Evolutionary conservation across 768 basidiomycete genomes (phyloP), one percentile per base, ranked within the genome.

Genomic region (Hygrocybe coccinea): DNA sequence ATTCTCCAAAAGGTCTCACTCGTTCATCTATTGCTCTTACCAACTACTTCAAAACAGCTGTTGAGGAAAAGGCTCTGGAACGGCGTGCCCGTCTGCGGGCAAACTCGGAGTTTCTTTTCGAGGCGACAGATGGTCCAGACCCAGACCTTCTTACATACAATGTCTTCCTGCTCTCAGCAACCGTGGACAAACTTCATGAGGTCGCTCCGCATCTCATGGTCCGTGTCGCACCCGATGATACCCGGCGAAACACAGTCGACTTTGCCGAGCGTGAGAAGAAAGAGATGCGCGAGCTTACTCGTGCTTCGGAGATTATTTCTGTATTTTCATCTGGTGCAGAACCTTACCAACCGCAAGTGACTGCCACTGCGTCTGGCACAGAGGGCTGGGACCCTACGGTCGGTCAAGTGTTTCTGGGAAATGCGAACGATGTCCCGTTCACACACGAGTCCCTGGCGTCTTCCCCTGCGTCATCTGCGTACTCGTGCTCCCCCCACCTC

Each of bases 261-360:
- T 41, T 44, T 9, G 57, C 55, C 17, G 43, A 43, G 52, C 21
- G 57, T 54, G 14, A 60, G 59, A 38, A 59, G 62, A 39, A 91
- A 58, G 93, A 95, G 74, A 95, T 94, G 90, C 76, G 87, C 11
- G 87, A 89, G 64, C 73, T 95, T 53, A 95, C 93, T 0, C 79
- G 83, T 56, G 89, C 91, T 6, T 85, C 82, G 19, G 89, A 91
- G 72, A 91, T 95, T 52, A 74, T 87, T 60, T 77, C 77, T 38
- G 61, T 82, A 0, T 71, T 72, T 41, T 50, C 46, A 53, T 56
- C 45, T 52, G 46, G 55, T 50, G 50, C 17, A 39, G 54, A 43
- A 43, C 41, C 21, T 19, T 51, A 37, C 9, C 43, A 50, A 11
- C 14, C 43, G 12, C 43, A 21, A 11, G n/a, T 21, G 14, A 33